Base-by-base conservation (phyloP, 192 early-diverging fungal species). In the Backusella australiensis region DNA sequence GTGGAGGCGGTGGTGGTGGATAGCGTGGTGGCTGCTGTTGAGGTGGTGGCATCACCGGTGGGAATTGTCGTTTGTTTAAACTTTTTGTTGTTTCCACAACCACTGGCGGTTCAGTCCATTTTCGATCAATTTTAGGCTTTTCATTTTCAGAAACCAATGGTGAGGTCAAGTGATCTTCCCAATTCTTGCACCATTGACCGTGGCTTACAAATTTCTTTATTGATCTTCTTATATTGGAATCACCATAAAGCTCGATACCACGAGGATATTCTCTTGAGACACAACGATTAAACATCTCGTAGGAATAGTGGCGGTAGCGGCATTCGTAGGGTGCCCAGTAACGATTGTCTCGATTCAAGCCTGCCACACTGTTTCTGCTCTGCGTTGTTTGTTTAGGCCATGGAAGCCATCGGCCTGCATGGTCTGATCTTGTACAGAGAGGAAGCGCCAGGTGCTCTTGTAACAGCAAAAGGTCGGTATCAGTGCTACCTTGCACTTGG, bases 241-340 rank as follows among this genome's bases (percentile, higher is more conserved):
- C 87, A 36, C 87, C 87, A 39, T 77, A 88, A 71, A 82, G 78
- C 68, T 86, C 84, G 17, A 86, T 69, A 32, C 73, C 73, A 0
- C 53, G 59, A n/a, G 83, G 80, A 68, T 85, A 84, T 46, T 71
- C 69, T 32, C 66, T 39, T 0, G 71, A 34, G 21, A 83, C 35
- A 73, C 87, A 88, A 11, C 42, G 34, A 14, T 72, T 80, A 74
- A 86, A 86, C 7, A 82, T 73, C 36, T 67, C 35, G 65, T 88
- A 85, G 3, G 75, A 73, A 12, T 82, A 67, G 52, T 63, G 79
- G 1, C 79, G 81, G 38, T 83, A 75, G 1, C 85, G 81, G 65
- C 87, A 88, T 0, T 67, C 68, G 69, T 85, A 86, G 11, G 87
- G 87, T 29, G 86, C 80, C 87, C 87, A 88, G 21, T 85, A 81